Evolutionary conservation across 129 eudicot species (phyloP).

Genomic region (Centaurea solstitialis): DNA sequence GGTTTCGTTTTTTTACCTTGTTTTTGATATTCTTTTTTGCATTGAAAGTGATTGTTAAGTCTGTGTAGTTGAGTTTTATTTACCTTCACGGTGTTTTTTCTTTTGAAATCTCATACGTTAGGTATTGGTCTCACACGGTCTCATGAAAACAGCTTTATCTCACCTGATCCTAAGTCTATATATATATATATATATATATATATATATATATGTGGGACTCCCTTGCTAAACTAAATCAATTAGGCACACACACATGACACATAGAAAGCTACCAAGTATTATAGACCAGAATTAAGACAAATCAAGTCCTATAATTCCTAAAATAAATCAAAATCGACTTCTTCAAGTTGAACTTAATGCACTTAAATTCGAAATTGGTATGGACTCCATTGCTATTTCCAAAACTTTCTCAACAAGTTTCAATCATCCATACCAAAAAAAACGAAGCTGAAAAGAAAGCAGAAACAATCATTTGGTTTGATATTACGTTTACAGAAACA

Average conservation of each 20-base stretch:
- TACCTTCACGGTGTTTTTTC: too few relatives aligned
- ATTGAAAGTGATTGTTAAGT: too few relatives aligned
- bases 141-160: too few relatives aligned
- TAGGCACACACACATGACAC: not conserved
- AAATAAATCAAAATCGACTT: not conserved
- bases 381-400: not conserved
- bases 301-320: not conserved
- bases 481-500: not conserved
- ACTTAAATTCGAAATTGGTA: not conserved
- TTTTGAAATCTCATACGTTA: too few relatives aligned
- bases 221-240: not conserved
- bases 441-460: not conserved
- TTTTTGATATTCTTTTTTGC: too few relatives aligned
- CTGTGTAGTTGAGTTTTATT: too few relatives aligned
- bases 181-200: too few relatives aligned
- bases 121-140: too few relatives aligned
- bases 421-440: conserved; percentile 2
- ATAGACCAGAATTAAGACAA: not conserved
- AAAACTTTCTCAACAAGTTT: not conserved
- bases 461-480: not conserved
- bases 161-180: too few relatives aligned
- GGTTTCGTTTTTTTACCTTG: too few relatives aligned
- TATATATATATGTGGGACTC: too few relatives aligned
- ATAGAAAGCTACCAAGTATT: not conserved
- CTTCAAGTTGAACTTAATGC: not conserved